These are phyloP conservation scores for Calonectria naviculata DNA, from an alignment of 2,329 filamentous ascomycete species.

Conservation along the genomic window DNA sequence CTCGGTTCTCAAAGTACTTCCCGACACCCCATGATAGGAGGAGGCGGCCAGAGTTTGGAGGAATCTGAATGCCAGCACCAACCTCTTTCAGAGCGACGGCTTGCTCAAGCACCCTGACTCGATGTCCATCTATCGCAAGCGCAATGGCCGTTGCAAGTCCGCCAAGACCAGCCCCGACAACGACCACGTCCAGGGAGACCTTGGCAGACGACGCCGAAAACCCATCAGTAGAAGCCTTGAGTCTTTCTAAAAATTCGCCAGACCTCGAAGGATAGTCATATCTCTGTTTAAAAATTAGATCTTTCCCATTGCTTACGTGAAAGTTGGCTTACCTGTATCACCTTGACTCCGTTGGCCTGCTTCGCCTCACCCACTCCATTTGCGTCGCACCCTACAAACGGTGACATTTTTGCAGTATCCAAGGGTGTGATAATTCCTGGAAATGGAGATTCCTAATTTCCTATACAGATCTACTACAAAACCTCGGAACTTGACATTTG, in stretches of 20 bases:
- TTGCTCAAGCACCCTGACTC: constrained; percentile 53
- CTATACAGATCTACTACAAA: not conserved
- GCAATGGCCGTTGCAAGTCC: constrained; percentile 53
- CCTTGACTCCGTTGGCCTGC: not conserved
- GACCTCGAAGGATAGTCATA: constrained; percentile 17
- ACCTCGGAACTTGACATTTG: not conserved
- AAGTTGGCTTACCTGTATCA: not conserved
- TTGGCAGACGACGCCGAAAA: not conserved
- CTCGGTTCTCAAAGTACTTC: constrained; percentile 22
- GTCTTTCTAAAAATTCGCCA: not conserved
- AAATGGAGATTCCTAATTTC: not conserved
- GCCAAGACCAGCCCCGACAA: constrained; percentile 55
- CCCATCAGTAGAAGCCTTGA: not conserved
- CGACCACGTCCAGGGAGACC: not conserved
- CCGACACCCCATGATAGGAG: constrained; percentile 46
- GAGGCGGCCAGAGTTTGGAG: constrained; percentile 45
- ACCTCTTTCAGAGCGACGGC: constrained; percentile 51
- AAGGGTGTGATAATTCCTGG: not conserved
- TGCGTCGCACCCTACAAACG: not conserved
- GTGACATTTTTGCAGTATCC: not conserved
- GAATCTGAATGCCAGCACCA: constrained; percentile 47
- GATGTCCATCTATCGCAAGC: constrained; percentile 48
- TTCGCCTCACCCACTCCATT: not conserved
- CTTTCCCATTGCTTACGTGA: no score
- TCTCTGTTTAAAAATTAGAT: not conserved